Evolutionary conservation across 192 early-diverging fungal species (phyloP), one percentile per base, ranked within the genome.

Genomic region (Bifiguratus adelaidae): DNA sequence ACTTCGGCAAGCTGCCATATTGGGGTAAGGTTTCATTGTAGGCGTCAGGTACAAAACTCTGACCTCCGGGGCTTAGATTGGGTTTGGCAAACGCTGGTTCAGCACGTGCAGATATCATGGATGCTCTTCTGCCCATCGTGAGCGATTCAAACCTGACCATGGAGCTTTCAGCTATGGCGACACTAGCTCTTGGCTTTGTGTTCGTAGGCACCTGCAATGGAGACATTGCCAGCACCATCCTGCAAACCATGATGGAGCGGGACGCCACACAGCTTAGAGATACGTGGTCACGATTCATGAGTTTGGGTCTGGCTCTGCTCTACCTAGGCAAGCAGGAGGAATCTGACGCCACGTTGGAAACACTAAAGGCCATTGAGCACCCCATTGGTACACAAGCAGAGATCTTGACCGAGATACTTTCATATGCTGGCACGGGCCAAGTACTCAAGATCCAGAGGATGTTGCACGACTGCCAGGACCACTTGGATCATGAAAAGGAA

Each of bases 381-480:
- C 91, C 94, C 23, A 71, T 97, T 38, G 85, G 87, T 56, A 86
- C 91, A 71, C 85, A 89, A 56, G 81, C 88, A 15, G 77, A 73
- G 42, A 84, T 93, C 0, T 62, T 99, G 55, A 82, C 97, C 25
- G 90, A 95, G 57, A 80, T 81, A 42, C 82, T 85, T 48, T 85
- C 93, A 11, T 95, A 89, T 61, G 83, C 91, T 22, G 95, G 86
- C 56, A 89, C 92, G 18, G 96, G 96, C 22, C 95, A 99, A 64
- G 96, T 99, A 13, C 71, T 97, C 36, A 93, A 90, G 65, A 76
- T 99, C 13, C 96, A 99, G 56, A 79, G 83, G 52, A 91, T 99
- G 94, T 77, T 97, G 43, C 92, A 94, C 53, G 64, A 83, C 49
- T 95, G 92, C 73, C 88, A 89, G 35, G 93, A 99, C 63, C 95